Base-by-base conservation (phyloP, 208 protist species). In the Vickermania spadyakhi region DNA sequence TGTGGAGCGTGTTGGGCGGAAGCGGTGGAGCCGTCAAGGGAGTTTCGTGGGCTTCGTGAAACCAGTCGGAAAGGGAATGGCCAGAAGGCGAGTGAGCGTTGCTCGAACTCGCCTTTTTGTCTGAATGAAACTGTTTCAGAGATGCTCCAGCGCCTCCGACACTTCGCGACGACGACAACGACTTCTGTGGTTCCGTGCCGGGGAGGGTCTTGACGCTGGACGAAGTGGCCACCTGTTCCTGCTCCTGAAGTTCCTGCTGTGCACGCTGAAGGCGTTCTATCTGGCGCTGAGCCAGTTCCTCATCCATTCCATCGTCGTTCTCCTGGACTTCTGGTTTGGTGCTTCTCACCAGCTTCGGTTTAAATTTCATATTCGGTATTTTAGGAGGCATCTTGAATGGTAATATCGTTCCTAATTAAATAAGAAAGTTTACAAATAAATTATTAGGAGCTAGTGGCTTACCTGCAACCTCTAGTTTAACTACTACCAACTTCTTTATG, bases 1-100 rank as follows among this genome's bases (percentile, higher is more conserved):
- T 53, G 51, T 79, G 68, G 60, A 88, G 80, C 18, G 84, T 82
- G 55, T 91, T 84, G 2, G 61, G 55, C 13, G 72, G 69, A 61
- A 91, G 70, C 28, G 67, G 51, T 5, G 69, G 70, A 3, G 80
- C 75, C n/a, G 49, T 26, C 14, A 70, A 60, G 0, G 65, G 55
- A 41, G 70, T 79, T 53, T 52, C 28, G 27, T 58, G 66, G n/a
- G 72, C 56, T 45, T 72, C 75, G 14, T 73, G 21, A 36, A 79
- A 65, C 2, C 64, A 45, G 11, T 45, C 11, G 36, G 36, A n/a
- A 18, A 45, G 36, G 36, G 36, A 18, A n/a, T n/a, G 7, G 36
- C 18, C 36, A 18, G 7, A 18, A 18, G 36, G 36, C 36, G 18
- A 45, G 11, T 45, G 36, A n/a, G n/a, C n/a, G n/a, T n/a, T n/a